Conservation (phyloP, 192 early-diverging fungal genomes). For the Radiomyces spectabilis region DNA sequence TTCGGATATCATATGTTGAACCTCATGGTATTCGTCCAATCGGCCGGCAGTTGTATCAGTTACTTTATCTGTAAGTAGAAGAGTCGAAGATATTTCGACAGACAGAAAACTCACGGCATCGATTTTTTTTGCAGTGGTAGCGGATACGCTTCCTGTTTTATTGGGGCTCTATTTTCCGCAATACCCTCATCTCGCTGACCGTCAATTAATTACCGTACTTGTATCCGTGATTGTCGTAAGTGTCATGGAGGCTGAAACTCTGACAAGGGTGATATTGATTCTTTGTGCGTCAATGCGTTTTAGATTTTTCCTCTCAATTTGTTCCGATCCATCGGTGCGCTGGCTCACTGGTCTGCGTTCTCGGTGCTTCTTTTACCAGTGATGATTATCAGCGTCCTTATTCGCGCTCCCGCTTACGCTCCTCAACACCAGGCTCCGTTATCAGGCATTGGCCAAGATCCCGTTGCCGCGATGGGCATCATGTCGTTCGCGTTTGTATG, state of each 20-base stretch:
- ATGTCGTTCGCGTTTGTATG: constrained; percentile 64
- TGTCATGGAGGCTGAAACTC: too few species aligned
- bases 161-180: constrained; percentile 23
- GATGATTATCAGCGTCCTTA: constrained; percentile 51
- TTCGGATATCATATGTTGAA: constrained; percentile 44
- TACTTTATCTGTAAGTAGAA: constrained; percentile 42
- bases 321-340: constrained; percentile 51
- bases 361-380: constrained; percentile 53
- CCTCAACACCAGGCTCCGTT: constrained; percentile 42
- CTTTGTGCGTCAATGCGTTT: background rate
- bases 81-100: background rate
- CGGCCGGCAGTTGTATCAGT: constrained; percentile 53
- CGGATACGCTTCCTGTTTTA: constrained; percentile 40
- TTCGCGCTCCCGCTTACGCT: constrained; percentile 46
- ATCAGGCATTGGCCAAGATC: constrained; percentile 45
- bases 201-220: constrained; percentile 30
- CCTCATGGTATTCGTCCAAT: constrained; percentile 49
- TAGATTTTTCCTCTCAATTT: constrained; percentile 56
- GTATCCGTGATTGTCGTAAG: constrained; percentile 31
- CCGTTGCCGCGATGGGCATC: constrained; percentile 54
- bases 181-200: constrained; percentile 14
- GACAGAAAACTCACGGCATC: background rate
- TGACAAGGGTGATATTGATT: too few species aligned
- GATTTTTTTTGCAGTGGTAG: constrained; percentile 25
- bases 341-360: constrained; percentile 44